Base-by-base conservation (phyloP, 768 basidiomycete genomes). In the Cyclocybe aegerita region DNA sequence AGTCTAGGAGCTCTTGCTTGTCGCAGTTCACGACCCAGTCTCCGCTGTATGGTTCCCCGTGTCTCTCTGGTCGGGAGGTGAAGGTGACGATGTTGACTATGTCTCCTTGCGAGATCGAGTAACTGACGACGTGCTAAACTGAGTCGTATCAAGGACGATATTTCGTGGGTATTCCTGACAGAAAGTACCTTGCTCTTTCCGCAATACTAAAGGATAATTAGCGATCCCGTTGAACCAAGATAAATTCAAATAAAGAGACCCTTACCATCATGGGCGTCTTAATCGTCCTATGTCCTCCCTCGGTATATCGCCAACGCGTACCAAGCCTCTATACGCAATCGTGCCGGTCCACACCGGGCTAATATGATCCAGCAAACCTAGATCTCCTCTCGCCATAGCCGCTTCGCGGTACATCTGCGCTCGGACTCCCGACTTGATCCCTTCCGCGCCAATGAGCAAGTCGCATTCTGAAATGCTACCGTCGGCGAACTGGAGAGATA, bases 271-370 rank as follows among this genome's bases (percentile, higher is more conserved):
- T 76, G 2, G 77, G 75, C 9, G 53, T 57, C 11, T 53, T 50
- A 10, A 74, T 62, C 16, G 70, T 61, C 15, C 70, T 55, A 55
- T 80, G 71, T 51, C 55, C 16, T 53, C 53, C 4, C 46, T 43
- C 0, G 63, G 61, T 17, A 80, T 64, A 3, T 65, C 57, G n/a
- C 67, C 64, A 4, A 66, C 65, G 7, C 71, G 72, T 17, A 80
- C 73, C 9, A 80, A 63, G 1, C 73, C 73, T 43, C 79, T 64
- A 53, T 79, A 79, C 5, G 71, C 76, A 29, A 72, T 67, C 1
- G 67, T 74, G 9, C 77, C 76, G 37, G 71, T 76, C 70, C 70
- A 79, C n/a, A 73, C 58, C 0, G 79, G 77, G 16, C 77, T 69
- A 10, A 74, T 62, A 38, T 62, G 64, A 4, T 62, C 55, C 50